Evolutionary conservation across 2,329 filamentous ascomycete genomes (phyloP), one percentile per base, ranked within the genome.

Genomic region (Dactylellina sp.): DNA sequence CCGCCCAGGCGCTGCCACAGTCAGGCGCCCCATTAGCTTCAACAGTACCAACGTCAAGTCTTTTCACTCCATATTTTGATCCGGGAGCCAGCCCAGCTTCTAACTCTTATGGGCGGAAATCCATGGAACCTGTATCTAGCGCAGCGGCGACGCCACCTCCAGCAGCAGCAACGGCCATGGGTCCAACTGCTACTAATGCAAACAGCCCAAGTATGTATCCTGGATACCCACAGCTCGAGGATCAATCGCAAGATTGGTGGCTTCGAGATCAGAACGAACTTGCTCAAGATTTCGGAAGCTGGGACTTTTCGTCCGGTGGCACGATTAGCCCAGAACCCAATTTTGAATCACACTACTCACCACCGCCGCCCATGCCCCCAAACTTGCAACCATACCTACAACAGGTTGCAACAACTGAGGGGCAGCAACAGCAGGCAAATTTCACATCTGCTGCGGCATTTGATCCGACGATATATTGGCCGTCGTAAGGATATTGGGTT

Each of bases 181-280:
- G 32, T 32, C 22, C 52, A 42, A 18, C 53, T 40, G 32, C 53
- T 28, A 20, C 20, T 7, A 66, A 61, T 44, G 57, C 57, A 12
- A 72, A 76, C 76, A 66, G 75, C 60, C 20, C 77, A 65, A 64
- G 53, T 49, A 77, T 55, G 56, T 76, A 59, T 44, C 40, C 57
- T n/a, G 76, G 77, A 62, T 62, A 76, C 32, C 62, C 75, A 18
- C 76, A 75, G 78, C 80, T 76, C 65, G 78, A 71, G 77, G 80
- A 44, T n/a, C 79, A 49, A 61, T 79, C 53, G 52, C 87, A 89
- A 72, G 86, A 89, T 76, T 88, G 86, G 86, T 89, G 87, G 83
- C 83, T 88, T 61, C 82, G 84, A 37, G 88, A 91, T 77, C 87
- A 90, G 77, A 84, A 83, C 16, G 85, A 86, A 55, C 80, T 90